These are phyloP conservation scores for Globisporangium nagaii DNA, from an alignment of 352 stramenopile species.

Conservation along the genomic window DNA sequence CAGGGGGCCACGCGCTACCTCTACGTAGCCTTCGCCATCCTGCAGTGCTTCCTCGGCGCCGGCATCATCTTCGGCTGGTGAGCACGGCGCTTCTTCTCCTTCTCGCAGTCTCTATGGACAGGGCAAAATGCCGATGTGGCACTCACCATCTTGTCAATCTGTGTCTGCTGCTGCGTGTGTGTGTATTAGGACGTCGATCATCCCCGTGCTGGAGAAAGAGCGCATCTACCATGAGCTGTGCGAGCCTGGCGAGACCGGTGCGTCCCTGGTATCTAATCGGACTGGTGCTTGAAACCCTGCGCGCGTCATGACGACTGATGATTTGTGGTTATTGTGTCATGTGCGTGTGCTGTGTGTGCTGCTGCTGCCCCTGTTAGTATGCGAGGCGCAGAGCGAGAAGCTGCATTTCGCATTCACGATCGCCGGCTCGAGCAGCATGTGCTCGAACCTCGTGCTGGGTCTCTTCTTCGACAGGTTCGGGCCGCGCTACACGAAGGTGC, in stretches of 20 bases:
- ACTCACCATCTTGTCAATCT: conserved; percentile 1
- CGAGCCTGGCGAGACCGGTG: conserved; percentile 27
- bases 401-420: conserved; percentile 63
- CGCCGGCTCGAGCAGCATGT: conserved; percentile 52
- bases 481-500: conserved; percentile 43
- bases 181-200: conserved; percentile 38
- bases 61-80: conserved; percentile 65
- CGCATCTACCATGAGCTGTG: conserved; percentile 56
- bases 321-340: not conserved
- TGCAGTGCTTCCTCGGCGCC: conserved; percentile 56
- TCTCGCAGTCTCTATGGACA: not conserved
- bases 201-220: conserved; percentile 55
- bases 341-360: not conserved
- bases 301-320: not conserved
- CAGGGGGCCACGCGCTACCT: conserved; percentile 19
- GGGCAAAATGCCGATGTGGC: no score
- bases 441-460: conserved; percentile 54
- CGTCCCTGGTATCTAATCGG: conserved; percentile 11
- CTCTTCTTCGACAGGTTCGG: conserved; percentile 61
- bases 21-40: conserved; percentile 48
- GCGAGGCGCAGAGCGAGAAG: conserved; percentile 40
- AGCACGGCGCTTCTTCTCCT: not conserved
- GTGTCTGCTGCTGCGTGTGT: conserved; percentile 6
- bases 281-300: not conserved
- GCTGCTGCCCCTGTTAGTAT: conserved; percentile 22